Conservation (phyloP, 164 flowering plant species). For the Chloranthus sessilifolius region DNA sequence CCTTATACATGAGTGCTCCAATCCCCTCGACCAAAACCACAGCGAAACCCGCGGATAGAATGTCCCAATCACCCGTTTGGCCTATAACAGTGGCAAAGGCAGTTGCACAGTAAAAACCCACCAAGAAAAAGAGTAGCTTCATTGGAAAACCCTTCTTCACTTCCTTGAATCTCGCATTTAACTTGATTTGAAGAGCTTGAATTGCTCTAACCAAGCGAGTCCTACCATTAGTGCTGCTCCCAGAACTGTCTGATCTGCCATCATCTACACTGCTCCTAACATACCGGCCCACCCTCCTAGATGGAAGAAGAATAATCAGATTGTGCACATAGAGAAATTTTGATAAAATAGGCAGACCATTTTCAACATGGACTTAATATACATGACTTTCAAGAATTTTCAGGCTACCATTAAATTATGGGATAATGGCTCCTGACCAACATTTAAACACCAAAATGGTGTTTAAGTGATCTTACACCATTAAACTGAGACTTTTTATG, state of each 20-base stretch:
- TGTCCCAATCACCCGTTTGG: constrained; percentile 98
- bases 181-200: constrained; percentile 40
- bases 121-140: constrained; percentile 82
- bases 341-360: not conserved
- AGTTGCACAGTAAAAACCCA: constrained; percentile 90
- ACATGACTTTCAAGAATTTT: no score
- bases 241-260: constrained; percentile 35
- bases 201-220: constrained; percentile 59
- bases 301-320: constrained; percentile 9
- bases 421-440: no score
- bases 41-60: constrained; percentile 88
- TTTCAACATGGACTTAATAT: not conserved
- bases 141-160: constrained; percentile 58
- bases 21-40: constrained; percentile 87
- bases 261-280: constrained; percentile 50
- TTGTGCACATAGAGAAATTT: not conserved
- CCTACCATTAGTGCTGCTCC: constrained; percentile 32
- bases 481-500: no score
- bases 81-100: constrained; percentile 96
- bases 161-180: constrained; percentile 44
- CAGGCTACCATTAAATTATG: no score
- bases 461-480: no score
- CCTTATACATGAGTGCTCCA: constrained; percentile 84
- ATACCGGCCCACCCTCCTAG: constrained; percentile 55
- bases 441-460: no score